These are phyloP conservation scores for Eucalyptus polyanthemos DNA, from an alignment of 345 rosid genomes.

Conservation along the genomic window DNA sequence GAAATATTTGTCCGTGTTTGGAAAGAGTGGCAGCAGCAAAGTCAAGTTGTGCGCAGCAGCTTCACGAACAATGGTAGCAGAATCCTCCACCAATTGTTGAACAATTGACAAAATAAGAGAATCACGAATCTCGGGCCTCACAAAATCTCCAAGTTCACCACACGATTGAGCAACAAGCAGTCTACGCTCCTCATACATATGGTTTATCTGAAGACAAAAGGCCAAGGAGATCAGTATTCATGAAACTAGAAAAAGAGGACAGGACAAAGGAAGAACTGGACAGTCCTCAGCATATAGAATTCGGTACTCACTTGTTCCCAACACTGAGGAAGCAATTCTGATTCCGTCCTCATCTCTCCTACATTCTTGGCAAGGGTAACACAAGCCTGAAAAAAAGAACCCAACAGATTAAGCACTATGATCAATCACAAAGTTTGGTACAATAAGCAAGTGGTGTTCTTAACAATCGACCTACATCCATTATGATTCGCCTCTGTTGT, in stretches of 20 bases:
- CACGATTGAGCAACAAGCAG: conserved; percentile 97
- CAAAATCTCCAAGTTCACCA: conserved; percentile 92
- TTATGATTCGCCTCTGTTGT: conserved; percentile 85
- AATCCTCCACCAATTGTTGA: conserved; percentile 87
- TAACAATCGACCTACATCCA: conserved; percentile 64
- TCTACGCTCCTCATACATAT: conserved; percentile 95
- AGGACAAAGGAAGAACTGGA: neutral
- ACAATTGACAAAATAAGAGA: conserved; percentile 91
- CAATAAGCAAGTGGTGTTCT: neutral
- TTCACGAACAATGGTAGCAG: conserved; percentile 92
- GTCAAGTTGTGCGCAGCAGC: conserved; percentile 92
- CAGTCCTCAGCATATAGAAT: neutral
- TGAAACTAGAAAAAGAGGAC: neutral
- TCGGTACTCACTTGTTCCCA: conserved; percentile 86
- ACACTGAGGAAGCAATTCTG: conserved; percentile 94
- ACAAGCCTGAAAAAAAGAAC: conserved; percentile 61
- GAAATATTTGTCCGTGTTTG: conserved; percentile 91
- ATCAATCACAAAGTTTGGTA: neutral
- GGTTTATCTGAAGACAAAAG: conserved; percentile 59
- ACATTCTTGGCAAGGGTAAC: conserved; percentile 91
- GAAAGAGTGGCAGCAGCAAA: conserved; percentile 89
- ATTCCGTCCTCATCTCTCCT: conserved; percentile 97
- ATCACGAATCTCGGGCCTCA: conserved; percentile 91
- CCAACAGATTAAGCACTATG: neutral
- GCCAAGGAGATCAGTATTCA: neutral